Conservation (phyloP, 2,329 filamentous ascomycete genomes). For the Pseudohalonectria lignicola region DNA sequence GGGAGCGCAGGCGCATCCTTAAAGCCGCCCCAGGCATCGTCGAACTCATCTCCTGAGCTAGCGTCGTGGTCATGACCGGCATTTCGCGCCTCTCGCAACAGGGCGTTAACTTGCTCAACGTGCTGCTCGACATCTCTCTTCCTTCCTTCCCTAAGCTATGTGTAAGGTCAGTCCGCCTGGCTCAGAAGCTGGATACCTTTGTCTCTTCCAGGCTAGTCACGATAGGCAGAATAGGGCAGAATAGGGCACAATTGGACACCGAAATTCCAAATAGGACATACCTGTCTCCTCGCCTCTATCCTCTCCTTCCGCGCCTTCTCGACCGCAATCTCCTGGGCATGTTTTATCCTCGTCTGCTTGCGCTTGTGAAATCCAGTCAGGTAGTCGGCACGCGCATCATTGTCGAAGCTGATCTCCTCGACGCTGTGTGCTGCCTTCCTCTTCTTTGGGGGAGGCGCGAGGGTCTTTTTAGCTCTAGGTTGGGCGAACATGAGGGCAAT, state of each 20-base stretch:
- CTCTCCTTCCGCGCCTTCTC: conserved; percentile 70
- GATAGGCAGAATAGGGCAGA: too few relatives aligned
- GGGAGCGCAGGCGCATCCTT: conserved; percentile 31
- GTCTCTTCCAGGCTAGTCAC: too few relatives aligned
- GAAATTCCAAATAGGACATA: too few relatives aligned
- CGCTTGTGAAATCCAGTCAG: conserved; percentile 96
- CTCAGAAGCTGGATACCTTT: too few relatives aligned
- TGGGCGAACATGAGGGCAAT: conserved; percentile 31
- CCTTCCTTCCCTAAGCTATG: conserved; percentile 71
- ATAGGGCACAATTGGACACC: too few relatives aligned
- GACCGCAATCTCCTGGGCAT: conserved; percentile 71
- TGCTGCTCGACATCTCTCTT: conserved; percentile 74
- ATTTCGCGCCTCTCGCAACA: conserved; percentile 52
- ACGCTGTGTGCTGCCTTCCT: conserved; percentile 49
- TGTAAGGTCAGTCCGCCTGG: not conserved
- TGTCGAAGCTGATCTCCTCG: conserved; percentile 81
- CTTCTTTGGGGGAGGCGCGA: conserved; percentile 54
- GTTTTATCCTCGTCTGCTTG: conserved; percentile 74
- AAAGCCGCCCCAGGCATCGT: conserved; percentile 56
- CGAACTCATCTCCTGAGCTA: conserved; percentile 30
- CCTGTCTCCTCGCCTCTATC: conserved; percentile 64
- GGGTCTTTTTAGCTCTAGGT: conserved; percentile 47
- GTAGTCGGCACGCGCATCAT: conserved; percentile 69
- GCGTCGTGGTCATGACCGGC: conserved; percentile 30
- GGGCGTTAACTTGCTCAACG: conserved; percentile 61